Base-by-base conservation (phyloP, 106 monocot genomes). In the Dioscorea alata region DNA sequence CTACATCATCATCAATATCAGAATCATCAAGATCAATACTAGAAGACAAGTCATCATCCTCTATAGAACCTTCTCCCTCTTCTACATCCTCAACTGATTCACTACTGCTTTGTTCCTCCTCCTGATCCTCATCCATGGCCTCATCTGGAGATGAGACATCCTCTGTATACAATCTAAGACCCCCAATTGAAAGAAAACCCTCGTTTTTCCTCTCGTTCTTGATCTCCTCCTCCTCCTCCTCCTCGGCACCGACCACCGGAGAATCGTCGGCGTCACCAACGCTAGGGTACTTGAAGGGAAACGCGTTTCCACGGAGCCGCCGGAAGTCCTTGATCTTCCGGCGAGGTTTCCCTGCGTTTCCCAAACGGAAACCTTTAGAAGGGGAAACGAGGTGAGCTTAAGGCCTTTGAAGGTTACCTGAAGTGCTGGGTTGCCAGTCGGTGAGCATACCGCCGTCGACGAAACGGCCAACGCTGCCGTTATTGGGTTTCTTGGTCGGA, bases 111-210 rank as follows among this genome's bases (percentile, higher is more conserved):
- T n/a, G n/a, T n/a, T 65, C 68, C 2, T 42, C 32, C 71, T 33
- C 81, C 48, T 68, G 59, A 17, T 75, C 87, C 50, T 94, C 93
- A 5, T 42, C 42, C 42, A 42, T 3, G 10, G 73, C 87, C 50
- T 94, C 93, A 5, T 80, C 87, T 0, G 84, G 81, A 13, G 92
- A 92, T 0, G 92, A 87, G 12, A 71, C 76, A 60, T 99, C 99
- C 76, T 90, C 90, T 0, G 90, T 88, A 71, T 99, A 93, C 49
- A 99, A 58, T 71, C 75, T 83, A 31, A 93, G 35, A 24, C 99
- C 85, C 50, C 93, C 99, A 57, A 99, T 88, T 20, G 83, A 81
- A n/a, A 93, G 24, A 84, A 83, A 90, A 1, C 78, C 90, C 1
- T 74, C 73, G 19, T 69, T 76, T 71, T 31, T 81, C 61, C 65